phyloP scores from a whole-genome alignment of 805 yeast species.

The Candida chilensis region DNA sequence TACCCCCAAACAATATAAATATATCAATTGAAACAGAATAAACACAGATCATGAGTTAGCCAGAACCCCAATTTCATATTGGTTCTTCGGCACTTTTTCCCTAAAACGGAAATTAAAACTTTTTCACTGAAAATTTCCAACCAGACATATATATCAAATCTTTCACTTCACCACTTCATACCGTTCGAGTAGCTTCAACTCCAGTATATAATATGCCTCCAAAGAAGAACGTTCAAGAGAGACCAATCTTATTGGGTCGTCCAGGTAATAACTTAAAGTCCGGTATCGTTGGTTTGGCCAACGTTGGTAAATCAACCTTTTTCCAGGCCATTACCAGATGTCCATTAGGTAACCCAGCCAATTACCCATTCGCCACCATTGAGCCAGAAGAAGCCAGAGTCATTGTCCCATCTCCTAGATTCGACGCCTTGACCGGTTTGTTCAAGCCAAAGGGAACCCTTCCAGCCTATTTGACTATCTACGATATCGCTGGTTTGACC shows the following conservation, averaged over 20 bases:
- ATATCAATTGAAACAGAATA: no score
- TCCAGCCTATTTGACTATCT: conserved; percentile 88
- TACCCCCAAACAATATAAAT: no score
- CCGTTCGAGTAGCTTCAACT: no score
- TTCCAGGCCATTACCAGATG: conserved; percentile 95
- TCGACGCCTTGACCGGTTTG: conserved; percentile 64
- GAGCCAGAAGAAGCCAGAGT: conserved; percentile 98
- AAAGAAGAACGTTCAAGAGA: conserved; percentile 61
- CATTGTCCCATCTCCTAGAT: conserved; percentile 83
- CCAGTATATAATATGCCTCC: conserved; percentile 49
- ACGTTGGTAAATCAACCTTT: conserved; percentile 94
- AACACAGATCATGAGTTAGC: no score
- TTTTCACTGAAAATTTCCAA: no score
- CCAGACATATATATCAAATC: no score
- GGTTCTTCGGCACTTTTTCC: no score
- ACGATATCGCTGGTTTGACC: conserved; percentile 97
- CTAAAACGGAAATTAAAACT: no score
- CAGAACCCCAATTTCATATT: no score
- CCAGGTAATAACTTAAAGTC: conserved; percentile 35
- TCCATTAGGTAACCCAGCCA: conserved; percentile 93
- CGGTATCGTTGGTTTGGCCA: conserved; percentile 95
- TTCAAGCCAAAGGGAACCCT: conserved; percentile 81
- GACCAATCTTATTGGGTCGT: conserved; percentile 73
- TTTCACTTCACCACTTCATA: no score
- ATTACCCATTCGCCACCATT: conserved; percentile 95